Base-by-base conservation (phyloP, 192 early-diverging fungal species). In the Piromyces finnis region DNA sequence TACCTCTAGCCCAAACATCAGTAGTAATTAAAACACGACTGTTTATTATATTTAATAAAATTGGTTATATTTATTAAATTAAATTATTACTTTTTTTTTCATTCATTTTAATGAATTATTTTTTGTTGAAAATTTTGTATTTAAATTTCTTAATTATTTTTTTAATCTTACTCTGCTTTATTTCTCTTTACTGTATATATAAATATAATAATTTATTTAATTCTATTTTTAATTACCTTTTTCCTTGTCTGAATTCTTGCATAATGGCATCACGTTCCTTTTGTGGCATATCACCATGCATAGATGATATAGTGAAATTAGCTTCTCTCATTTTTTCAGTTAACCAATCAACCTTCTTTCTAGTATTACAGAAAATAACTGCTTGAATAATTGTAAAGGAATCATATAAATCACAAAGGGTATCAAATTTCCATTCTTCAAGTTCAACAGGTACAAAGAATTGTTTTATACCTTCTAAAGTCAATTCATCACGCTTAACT, bases 281-380 rank as follows among this genome's bases (percentile, higher is more conserved):
- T 86, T 98, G 96, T 36, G 95, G 93, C 97, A 99, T 99, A 79
- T 99, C 97, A 84, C 96, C 97, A 85, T 99, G 97, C 97, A 99
- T 97, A 22, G 97, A 89, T 12, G 96, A 95, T 5, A 99, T 97
- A 14, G 97, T 97, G 83, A 99, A 99, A 82, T 98, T 95, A n/a
- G 93, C 92, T 78, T 94, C 94, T 79, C 94, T 90, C 94, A 99
- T 96, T 85, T 97, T 95, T 79, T 93, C 92, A 29, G 97, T 95
- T 78, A 99, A 88, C 96, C 96, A 98, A 84, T 99, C 97, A 77
- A 98, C 94, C 90, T 98, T 98, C 84, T 94, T 90, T 37, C 95
- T 89, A 3, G 95, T 97, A 86, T 98, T 98, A 87, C 95, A 97
- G 83, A 98, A 98, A 79, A 98, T 98, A 29, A 98, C 96, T 29